Evolutionary conservation across 441 rosid species (phyloP).

Genomic region (Gossypium aridum): DNA sequence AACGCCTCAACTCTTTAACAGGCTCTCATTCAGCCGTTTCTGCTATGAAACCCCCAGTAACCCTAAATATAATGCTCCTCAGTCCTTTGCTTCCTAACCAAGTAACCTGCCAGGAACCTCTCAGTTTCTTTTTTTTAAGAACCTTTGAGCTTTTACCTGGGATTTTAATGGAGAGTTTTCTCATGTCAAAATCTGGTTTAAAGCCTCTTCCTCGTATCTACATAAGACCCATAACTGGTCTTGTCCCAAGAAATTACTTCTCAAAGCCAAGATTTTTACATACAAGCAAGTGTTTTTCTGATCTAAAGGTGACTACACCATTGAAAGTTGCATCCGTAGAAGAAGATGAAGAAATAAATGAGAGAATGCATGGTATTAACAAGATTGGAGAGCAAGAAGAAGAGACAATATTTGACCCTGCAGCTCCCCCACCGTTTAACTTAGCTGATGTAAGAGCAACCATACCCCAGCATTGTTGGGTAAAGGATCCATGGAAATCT

Average conservation of each 20-base stretch:
- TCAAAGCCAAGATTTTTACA: conserved; percentile 21
- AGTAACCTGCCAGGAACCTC: neutral
- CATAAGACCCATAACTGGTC: conserved; percentile 34
- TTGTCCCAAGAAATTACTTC: conserved; percentile 2
- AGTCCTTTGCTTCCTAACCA: neutral
- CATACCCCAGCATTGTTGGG: conserved; percentile 97
- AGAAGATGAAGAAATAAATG: conserved; percentile 15
- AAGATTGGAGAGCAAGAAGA: conserved; percentile 14
- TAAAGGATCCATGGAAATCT: conserved; percentile 86
- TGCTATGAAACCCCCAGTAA: too few relatives aligned
- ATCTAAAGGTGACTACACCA: conserved; percentile 17
- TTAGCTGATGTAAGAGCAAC: conserved; percentile 77
- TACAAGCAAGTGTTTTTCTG: conserved; percentile 17
- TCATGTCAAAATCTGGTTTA: conserved; percentile 54
- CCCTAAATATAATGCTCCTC: neutral
- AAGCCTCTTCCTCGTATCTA: conserved; percentile 46
- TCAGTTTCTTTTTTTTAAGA: neutral
- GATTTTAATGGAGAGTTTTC: conserved; percentile 53
- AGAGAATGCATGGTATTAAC: conserved; percentile 14
- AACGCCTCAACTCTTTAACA: neutral
- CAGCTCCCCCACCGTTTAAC: conserved; percentile 76
- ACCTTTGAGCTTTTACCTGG: neutral
- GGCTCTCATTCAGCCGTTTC: neutral
- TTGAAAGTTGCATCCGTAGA: conserved; percentile 22
- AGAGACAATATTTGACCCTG: conserved; percentile 42